Evolutionary conservation across 2,329 filamentous ascomycete genomes (phyloP).

Genomic region (Fusarium guadeloupense): DNA sequence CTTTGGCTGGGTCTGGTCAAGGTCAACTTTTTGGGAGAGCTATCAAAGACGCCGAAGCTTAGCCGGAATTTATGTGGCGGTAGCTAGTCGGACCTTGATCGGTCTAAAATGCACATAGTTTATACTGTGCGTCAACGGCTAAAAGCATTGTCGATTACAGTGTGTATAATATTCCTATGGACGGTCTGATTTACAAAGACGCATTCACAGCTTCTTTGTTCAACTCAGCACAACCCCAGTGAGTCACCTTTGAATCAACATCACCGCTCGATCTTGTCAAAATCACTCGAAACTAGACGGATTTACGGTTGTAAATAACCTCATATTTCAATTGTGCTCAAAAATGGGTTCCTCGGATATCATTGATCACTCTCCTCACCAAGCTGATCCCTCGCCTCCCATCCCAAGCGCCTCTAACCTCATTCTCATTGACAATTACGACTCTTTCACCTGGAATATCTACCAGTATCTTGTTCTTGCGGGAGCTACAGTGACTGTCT

Average conservation of each 20-base stretch:
- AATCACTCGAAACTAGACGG: neutral
- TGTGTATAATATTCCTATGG: neutral
- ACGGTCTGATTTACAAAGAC: constrained; percentile 15
- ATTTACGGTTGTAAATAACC: neutral
- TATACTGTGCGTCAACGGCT: constrained; percentile 28
- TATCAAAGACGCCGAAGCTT: constrained; percentile 40
- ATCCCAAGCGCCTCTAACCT: constrained; percentile 87
- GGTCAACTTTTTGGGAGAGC: constrained; percentile 47
- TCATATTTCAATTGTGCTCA: constrained; percentile 29
- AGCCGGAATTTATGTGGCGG: constrained; percentile 34
- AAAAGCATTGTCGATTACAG: neutral
- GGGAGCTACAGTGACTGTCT: constrained; percentile 88
- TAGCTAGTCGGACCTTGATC: constrained; percentile 36
- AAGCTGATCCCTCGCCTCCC: constrained; percentile 77
- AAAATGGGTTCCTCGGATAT: constrained; percentile 61
- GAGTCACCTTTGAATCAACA: constrained; percentile 36
- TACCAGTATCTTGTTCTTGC: constrained; percentile 99
- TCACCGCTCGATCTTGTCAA: constrained; percentile 16
- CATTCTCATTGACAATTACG: constrained; percentile 97
- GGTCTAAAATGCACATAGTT: constrained; percentile 4
- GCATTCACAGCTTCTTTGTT: constrained; percentile 33
- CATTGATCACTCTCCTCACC: constrained; percentile 85
- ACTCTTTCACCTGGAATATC: constrained; percentile 99
- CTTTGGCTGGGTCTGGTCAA: constrained; percentile 33
- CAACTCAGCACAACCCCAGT: constrained; percentile 16